Base-by-base conservation (phyloP, 495 filamentous ascomycete genomes). In the Talaromyces borbonicus region DNA sequence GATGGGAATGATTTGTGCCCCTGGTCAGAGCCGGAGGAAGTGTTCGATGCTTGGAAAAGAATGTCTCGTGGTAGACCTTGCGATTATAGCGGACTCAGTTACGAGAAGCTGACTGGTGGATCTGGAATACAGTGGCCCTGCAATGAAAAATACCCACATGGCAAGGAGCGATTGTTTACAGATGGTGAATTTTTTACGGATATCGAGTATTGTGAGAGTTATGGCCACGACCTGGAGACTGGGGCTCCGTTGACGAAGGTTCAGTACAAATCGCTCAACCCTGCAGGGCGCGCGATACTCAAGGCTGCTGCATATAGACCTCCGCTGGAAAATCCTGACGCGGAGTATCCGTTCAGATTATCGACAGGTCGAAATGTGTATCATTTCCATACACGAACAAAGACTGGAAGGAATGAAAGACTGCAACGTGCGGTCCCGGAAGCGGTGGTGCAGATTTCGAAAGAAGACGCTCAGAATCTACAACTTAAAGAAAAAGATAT, bases 11-110 rank as follows among this genome's bases (percentile, higher is more conserved):
- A 48, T 20, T 37, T 56, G 4, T 49, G 51, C 16, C 49, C 48
- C 11, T 55, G 44, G 40, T 42, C 22, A 5, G 16, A 24, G 7
- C 20, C 54, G 8, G 52, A 52, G 26, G 49, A 56, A 22, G 52
- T 49, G 8, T 56, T 55, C 35, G 47, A 56, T 18, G 52, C 44
- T 7, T 56, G 52, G 52, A 56, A 56, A 32, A 41, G 30, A 14
- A 42, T 56, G 47, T 51, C 49, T 1, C 42, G 35, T 7, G 52
- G 52, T 1, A 19, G 54, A n/a, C 54, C 52, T 8, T 56, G 49
- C 27, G 54, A 56, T 41, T 55, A 51, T 27, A 48, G 51, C 29
- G 53, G 22, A 5, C 30, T 55, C 5, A 25, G n/a, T 16, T 36
- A 36, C 20, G 33, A 36, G 6, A 18, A 36, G 5, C 14, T 36